Evolutionary conservation across 495 filamentous ascomycete species (phyloP), one percentile per base, ranked within the genome.

Genomic region (Chaetomium tenue): DNA sequence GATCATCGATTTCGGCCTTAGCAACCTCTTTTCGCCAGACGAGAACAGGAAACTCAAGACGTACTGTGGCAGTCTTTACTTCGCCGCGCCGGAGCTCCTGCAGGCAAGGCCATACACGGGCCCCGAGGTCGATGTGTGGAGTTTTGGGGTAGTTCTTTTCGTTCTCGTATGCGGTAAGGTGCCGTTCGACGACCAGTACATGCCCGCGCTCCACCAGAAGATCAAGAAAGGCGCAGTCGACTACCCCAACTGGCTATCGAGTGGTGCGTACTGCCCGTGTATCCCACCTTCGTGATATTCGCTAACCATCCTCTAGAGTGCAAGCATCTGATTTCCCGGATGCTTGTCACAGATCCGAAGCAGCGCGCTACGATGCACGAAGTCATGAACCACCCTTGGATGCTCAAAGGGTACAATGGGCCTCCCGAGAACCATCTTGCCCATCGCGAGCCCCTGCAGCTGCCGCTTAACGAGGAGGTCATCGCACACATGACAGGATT

Each of bases 141-240:
- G 95, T 77, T 98, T 99, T 78, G 94, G 94, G 5, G 96, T 99
- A 71, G 94, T 99, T n/a, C 81, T 99, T 23, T 99, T 98, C 69
- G 94, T 99, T 57, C 77, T 99, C 56, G 94, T 98, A 12, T 99
- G 94, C 75, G 94, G 94, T 11, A 99, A 97, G 75, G 94, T 99
- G 5, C 94, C 94, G 3, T 99, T 99, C 72, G 94, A 99, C 72
- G 94, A 99, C 70, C 94, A 99, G 76, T 97, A 92, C 78, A 98
- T 98, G 94, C 94, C 93, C 28, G 92, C 96, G 65, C 81, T 99
- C 54, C 94, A 99, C 80, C 93, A 92, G 30, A 98, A 99, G 82
- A 99, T 99, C 75, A 99, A 99, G 79, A 94, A 95, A 71, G 94
- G 94, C 47, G 78, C 88, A 22, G 95, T 99, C 23, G 94, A 99